Evolutionary conservation across 2,329 filamentous ascomycete species (phyloP).

Genomic region (Epichloe amarillans): DNA sequence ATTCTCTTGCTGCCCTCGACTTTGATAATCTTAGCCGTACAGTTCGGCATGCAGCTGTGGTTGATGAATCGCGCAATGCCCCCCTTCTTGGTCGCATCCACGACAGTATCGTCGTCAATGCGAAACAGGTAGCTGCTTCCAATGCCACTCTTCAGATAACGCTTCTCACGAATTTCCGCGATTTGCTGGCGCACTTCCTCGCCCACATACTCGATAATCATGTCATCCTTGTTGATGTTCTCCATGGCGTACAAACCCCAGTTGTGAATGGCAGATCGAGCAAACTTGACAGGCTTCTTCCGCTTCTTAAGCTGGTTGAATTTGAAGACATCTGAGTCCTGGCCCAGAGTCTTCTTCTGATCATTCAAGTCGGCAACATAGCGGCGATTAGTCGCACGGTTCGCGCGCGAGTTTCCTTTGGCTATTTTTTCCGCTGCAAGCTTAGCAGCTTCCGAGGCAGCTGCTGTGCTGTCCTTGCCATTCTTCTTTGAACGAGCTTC

Average conservation of each 20-base stretch:
- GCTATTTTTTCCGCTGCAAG: constrained; percentile 69
- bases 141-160: constrained; percentile 91
- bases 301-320: constrained; percentile 99
- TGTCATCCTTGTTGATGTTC: constrained; percentile 91
- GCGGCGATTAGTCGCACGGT: constrained; percentile 88
- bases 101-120: constrained; percentile 93
- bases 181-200: constrained; percentile 96
- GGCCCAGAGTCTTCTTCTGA: constrained; percentile 73
- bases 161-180: constrained; percentile 84
- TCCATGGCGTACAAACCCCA: constrained; percentile 98
- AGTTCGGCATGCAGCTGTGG: constrained; percentile 95
- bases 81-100: constrained; percentile 96
- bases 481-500: constrained; percentile 58
- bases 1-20: constrained; percentile 97
- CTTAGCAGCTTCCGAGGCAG: constrained; percentile 57
- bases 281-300: constrained; percentile 98
- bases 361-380: constrained; percentile 91
- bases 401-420: constrained; percentile 83
- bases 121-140: constrained; percentile 96
- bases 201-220: constrained; percentile 99
- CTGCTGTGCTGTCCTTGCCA: constrained; percentile 50
- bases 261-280: constrained; percentile 93
- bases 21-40: constrained; percentile 98
- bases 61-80: constrained; percentile 98
- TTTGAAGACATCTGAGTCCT: constrained; percentile 80